phyloP scores from a whole-genome alignment of 495 filamentous ascomycete genomes.

The Cetradonia linearis region DNA sequence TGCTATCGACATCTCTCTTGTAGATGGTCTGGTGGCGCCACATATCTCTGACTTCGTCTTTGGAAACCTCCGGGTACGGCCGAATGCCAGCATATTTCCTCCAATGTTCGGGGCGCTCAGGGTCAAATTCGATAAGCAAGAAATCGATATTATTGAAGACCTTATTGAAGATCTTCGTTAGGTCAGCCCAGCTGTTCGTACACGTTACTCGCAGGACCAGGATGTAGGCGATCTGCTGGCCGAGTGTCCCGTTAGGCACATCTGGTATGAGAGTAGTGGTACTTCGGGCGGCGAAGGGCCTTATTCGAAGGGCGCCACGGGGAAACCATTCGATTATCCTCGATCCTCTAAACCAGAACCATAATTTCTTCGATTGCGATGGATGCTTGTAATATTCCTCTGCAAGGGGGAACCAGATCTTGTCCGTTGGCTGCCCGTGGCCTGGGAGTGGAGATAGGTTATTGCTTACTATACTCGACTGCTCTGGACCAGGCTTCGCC shows the following conservation, averaged over 20 bases:
- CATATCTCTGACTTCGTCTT: not conserved
- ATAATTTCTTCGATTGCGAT: not conserved
- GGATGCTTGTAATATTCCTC: not conserved
- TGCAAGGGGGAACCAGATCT: not conserved
- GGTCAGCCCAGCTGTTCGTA: not conserved
- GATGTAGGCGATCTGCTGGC: not conserved
- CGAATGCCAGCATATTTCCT: not conserved
- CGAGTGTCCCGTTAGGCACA: not conserved
- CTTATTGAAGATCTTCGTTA: not conserved
- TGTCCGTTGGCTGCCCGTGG: not conserved
- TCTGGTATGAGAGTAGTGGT: not conserved
- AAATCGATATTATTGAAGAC: not conserved
- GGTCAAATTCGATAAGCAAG: not conserved
- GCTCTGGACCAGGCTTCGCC: not conserved
- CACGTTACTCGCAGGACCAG: not conserved
- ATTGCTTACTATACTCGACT: not conserved
- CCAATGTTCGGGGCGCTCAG: not conserved
- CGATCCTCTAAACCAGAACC: not conserved
- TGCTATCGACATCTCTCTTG: not conserved
- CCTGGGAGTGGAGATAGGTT: not conserved
- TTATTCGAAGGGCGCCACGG: not conserved
- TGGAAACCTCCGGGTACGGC: not conserved
- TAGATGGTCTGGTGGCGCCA: slow-evolving; percentile 1
- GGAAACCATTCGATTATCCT: not conserved
- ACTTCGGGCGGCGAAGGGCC: not conserved